These are phyloP conservation scores for Cytospora schulzeri DNA, from an alignment of 2,329 filamentous ascomycete genomes.

Conservation along the genomic window DNA sequence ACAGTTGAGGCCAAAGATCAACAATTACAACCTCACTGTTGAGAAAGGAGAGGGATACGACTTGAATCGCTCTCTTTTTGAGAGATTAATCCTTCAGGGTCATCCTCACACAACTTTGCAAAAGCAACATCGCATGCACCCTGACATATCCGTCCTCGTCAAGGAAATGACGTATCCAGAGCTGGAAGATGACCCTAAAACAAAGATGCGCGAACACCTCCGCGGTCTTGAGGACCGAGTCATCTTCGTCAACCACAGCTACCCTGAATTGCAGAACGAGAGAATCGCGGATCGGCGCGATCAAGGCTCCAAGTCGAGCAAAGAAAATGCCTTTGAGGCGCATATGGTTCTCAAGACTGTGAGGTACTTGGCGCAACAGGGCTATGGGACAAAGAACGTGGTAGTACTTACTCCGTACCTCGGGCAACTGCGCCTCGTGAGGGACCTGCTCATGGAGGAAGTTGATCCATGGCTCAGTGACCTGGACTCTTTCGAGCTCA, in stretches of 20 bases:
- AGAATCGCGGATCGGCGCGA: constrained; percentile 54
- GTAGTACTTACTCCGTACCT: constrained; percentile 74
- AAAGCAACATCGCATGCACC: constrained; percentile 69
- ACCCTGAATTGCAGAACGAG: constrained; percentile 51
- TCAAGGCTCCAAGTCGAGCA: constrained; percentile 51
- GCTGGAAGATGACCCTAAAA: constrained; percentile 57
- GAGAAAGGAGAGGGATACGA: constrained; percentile 68
- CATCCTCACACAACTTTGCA: constrained; percentile 56
- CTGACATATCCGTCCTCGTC: constrained; percentile 65
- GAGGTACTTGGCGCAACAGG: constrained; percentile 70
- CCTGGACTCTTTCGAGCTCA: constrained; percentile 64
- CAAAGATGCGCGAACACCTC: constrained; percentile 47
- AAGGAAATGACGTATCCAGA: constrained; percentile 63
- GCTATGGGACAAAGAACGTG: constrained; percentile 65
- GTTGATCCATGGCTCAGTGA: constrained; percentile 70
- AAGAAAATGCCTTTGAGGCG: constrained; percentile 66
- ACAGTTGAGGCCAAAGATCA: constrained; percentile 69
- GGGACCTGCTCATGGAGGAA: constrained; percentile 53
- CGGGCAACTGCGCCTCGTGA: constrained; percentile 64
- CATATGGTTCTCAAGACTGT: constrained; percentile 67
- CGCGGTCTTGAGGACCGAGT: constrained; percentile 62
- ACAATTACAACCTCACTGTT: constrained; percentile 60
- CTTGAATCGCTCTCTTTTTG: constrained; percentile 69
- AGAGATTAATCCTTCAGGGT: constrained; percentile 62
- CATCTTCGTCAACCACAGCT: constrained; percentile 66